These are phyloP conservation scores for Mucor racemosus DNA, from an alignment of 371 early-diverging fungal species.

Conservation along the genomic window DNA sequence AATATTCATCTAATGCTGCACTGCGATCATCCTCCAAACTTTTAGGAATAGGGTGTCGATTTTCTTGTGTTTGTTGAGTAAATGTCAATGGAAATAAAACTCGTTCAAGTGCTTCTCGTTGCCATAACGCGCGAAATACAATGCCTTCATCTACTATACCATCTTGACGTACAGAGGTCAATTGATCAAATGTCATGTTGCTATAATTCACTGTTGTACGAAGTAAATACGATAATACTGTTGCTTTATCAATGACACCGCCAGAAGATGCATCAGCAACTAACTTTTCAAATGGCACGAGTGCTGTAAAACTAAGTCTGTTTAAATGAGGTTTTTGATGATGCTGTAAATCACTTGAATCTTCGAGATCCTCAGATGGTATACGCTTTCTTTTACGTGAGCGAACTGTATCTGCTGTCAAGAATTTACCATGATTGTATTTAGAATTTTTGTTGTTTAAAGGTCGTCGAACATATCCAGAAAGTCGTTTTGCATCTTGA, in stretches of 20 bases:
- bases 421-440: not conserved
- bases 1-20: constrained; percentile 49
- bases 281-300: constrained; percentile 47
- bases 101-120: constrained; percentile 49
- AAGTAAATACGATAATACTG: constrained; percentile 46
- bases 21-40: constrained; percentile 19
- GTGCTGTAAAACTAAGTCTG: constrained; percentile 44
- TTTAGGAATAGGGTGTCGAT: not conserved
- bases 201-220: constrained; percentile 50
- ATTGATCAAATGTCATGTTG: constrained; percentile 57
- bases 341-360: not conserved
- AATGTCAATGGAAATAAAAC: constrained; percentile 36
- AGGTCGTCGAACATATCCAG: constrained; percentile 43
- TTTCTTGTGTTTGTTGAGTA: constrained; percentile 16
- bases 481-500: constrained; percentile 45
- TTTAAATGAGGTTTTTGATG: not conserved
- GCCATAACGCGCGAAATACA: constrained; percentile 58
- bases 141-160: constrained; percentile 54
- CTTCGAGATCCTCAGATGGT: constrained; percentile 40
- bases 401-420: constrained; percentile 33
- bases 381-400: constrained; percentile 48
- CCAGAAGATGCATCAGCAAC: constrained; percentile 48
- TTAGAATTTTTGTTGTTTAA: not conserved
- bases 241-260: constrained; percentile 53
- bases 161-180: constrained; percentile 47